Percentiles rank a stretch among this genome's conserved stretches.
These are phyloP conservation scores for Anisogramma anomala DNA, from an alignment of 2,329 filamentous ascomycete species.

Conservation along the genomic window DNA sequence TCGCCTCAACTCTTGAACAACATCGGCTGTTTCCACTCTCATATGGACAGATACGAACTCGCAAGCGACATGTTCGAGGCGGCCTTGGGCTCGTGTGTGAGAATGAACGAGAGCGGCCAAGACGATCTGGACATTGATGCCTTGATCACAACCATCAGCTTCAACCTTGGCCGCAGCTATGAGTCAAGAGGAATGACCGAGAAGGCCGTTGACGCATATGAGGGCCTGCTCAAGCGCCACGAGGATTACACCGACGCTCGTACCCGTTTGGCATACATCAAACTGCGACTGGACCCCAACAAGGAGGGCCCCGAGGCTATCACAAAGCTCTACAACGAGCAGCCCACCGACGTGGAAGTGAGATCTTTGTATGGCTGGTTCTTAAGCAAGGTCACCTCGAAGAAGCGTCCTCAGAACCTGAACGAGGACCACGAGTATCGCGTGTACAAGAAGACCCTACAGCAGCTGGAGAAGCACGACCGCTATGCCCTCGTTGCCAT, in stretches of 20 bases:
- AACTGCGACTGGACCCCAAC: constrained; percentile 65
- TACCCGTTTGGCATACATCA: constrained; percentile 80
- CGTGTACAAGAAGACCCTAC: constrained; percentile 92
- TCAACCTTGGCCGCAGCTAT: constrained; percentile 88
- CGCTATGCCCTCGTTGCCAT: constrained; percentile 93
- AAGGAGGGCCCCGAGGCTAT: constrained; percentile 82
- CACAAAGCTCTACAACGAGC: constrained; percentile 72
- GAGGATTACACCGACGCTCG: constrained; percentile 86
- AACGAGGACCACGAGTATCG: constrained; percentile 84
- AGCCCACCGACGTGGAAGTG: constrained; percentile 79
- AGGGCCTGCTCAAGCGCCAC: constrained; percentile 73
- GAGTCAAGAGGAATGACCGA: constrained; percentile 72
- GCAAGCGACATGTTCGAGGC: constrained; percentile 85
- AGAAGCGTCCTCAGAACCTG: constrained; percentile 70
- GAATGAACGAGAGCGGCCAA: constrained; percentile 63
- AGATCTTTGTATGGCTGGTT: constrained; percentile 94
- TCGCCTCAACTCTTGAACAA: constrained; percentile 93
- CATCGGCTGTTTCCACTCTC: constrained; percentile 90
- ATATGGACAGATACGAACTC: constrained; percentile 66
- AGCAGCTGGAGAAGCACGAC: constrained; percentile 93
- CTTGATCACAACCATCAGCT: constrained; percentile 89
- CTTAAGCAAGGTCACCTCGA: constrained; percentile 65
- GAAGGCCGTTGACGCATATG: constrained; percentile 79
- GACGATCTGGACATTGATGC: constrained; percentile 74
- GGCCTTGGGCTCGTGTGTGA: constrained; percentile 79